phyloP scores from a whole-genome alignment of 768 basidiomycete genomes.

The Coprinopsis strossmayeri region DNA sequence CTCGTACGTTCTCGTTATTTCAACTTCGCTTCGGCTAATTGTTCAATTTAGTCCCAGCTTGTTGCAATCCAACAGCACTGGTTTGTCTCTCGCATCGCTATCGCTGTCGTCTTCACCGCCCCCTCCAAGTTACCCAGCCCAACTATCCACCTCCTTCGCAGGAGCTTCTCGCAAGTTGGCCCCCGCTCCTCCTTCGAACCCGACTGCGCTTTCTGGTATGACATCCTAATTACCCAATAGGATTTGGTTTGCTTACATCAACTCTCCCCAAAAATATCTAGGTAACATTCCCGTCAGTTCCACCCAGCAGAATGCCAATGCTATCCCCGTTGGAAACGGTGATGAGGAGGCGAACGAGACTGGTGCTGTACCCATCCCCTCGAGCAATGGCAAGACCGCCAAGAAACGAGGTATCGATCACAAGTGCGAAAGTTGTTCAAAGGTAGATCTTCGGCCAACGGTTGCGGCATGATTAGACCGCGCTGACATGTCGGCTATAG shows the following conservation, averaged over 20 bases:
- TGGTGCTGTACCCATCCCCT: conserved; percentile 29
- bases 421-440: conserved; percentile 91
- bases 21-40: conserved; percentile 7
- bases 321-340: conserved; percentile 9
- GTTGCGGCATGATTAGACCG: not conserved
- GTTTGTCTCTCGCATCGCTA: conserved; percentile 38
- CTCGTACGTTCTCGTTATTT: conserved; percentile 65
- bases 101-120: conserved; percentile 35
- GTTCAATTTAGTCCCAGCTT: conserved; percentile 23
- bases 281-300: conserved; percentile 7
- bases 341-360: conserved; percentile 11
- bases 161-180: conserved; percentile 19
- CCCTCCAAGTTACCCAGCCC: conserved; percentile 19
- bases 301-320: conserved; percentile 11
- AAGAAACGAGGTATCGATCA: conserved; percentile 85
- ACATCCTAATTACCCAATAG: not conserved
- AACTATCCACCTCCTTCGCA: conserved; percentile 19
- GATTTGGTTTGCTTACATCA: not conserved
- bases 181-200: conserved; percentile 14
- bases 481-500: conserved; percentile 26
- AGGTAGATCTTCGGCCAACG: conserved; percentile 46
- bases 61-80: conserved; percentile 25
- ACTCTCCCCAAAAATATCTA: conserved; percentile 9
- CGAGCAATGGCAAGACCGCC: conserved; percentile 23
- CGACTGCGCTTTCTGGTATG: too few species aligned